A percentile compares a stretch with the other conserved stretches of the same genome.
Conservation (phyloP, 1,284 basidiomycete species). For the Puccinia brachypodii region DNA sequence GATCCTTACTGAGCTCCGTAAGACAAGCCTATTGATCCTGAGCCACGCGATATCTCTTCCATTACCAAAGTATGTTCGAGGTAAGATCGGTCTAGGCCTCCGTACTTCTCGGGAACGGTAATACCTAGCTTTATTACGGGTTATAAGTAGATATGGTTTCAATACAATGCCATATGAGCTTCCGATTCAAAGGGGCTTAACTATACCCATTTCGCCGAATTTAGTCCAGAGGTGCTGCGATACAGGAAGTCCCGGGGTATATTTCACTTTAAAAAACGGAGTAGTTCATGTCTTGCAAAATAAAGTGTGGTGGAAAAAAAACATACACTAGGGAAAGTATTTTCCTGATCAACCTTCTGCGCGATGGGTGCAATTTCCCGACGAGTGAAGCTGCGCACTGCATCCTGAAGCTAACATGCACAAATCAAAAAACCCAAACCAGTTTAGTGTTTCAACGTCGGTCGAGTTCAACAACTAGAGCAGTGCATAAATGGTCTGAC, state of each 20-base stretch:
- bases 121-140: conserved; percentile 62
- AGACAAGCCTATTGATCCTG: conserved; percentile 83
- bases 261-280: neutral
- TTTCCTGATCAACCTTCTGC: conserved; percentile 39
- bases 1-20: conserved; percentile 75
- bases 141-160: neutral
- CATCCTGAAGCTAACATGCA: conserved; percentile 32
- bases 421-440: neutral
- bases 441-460: neutral
- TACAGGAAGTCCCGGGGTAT: neutral
- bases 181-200: conserved; percentile 50
- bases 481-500: neutral
- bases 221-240: conserved; percentile 81
- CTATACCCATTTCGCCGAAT: conserved; percentile 73
- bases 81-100: conserved; percentile 77
- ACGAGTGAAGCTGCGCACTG: conserved; percentile 15
- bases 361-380: conserved; percentile 34
- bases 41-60: conserved; percentile 86
- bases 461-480: neutral
- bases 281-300: neutral
- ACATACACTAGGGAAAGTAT: conserved; percentile 40
- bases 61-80: conserved; percentile 85
- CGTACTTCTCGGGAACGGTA: conserved; percentile 75
- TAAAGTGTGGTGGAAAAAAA: neutral
- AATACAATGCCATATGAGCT: neutral